Evolutionary conservation across 768 basidiomycete genomes (phyloP).

Genomic region (Mycena pura): DNA sequence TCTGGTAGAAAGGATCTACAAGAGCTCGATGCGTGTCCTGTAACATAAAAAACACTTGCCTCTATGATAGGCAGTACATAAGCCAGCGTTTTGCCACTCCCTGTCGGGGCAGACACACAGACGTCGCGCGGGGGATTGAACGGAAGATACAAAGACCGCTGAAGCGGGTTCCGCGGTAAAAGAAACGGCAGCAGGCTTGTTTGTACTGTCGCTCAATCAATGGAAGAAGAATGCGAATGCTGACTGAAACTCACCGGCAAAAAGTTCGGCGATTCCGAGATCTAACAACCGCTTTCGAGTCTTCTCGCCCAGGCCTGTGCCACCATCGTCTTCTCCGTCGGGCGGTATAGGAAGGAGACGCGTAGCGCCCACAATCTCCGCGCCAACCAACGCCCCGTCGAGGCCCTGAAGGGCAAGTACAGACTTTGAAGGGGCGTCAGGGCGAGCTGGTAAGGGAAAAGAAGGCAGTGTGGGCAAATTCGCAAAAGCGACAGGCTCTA

Average conservation of each 20-base stretch:
- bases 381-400: constrained; percentile 73
- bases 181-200: constrained; percentile 86
- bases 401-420: constrained; percentile 81
- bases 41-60: constrained; percentile 45
- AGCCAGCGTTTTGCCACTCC: constrained; percentile 97
- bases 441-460: constrained; percentile 73
- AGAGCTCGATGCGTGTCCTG: background rate
- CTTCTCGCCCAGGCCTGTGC: constrained; percentile 60
- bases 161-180: constrained; percentile 50
- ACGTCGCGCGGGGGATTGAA: constrained; percentile 77
- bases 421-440: constrained; percentile 72
- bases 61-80: constrained; percentile 94
- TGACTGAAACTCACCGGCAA: constrained; percentile 70
- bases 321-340: constrained; percentile 46
- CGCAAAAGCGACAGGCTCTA: constrained; percentile 27
- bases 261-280: constrained; percentile 84
- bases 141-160: constrained; percentile 66
- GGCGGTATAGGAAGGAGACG: constrained; percentile 50
- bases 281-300: constrained; percentile 70
- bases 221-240: background rate
- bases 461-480: constrained; percentile 56
- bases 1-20: constrained; percentile 72
- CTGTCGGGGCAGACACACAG: constrained; percentile 96
- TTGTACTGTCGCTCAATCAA: constrained; percentile 66
- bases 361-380: constrained; percentile 70